Evolutionary conservation across 306 rosid genomes (phyloP).

Genomic region (Sechiopsis laciniata): DNA sequence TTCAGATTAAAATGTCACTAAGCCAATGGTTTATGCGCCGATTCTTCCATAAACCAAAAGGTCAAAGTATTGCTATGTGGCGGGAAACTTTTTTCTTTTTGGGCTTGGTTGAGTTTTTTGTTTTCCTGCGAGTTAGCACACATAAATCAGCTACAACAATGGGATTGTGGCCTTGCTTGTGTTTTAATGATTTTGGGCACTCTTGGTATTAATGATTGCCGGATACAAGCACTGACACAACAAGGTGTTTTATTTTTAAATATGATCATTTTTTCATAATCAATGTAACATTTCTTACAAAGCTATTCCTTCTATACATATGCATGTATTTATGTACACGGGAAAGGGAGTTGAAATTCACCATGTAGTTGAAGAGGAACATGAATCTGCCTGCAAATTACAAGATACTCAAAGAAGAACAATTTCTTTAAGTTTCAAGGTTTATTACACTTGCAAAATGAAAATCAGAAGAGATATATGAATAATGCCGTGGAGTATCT

Average conservation of each 20-base stretch:
- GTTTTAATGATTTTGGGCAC: conserved; percentile 67
- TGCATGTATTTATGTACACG: background rate
- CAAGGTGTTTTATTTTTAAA: conserved; percentile 44
- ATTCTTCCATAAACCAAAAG: background rate
- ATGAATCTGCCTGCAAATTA: background rate
- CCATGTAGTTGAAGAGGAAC: background rate
- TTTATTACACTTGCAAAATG: background rate
- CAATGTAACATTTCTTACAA: background rate
- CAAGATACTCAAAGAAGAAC: background rate
- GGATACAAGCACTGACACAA: conserved; percentile 65
- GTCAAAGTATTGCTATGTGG: background rate
- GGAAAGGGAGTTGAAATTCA: background rate
- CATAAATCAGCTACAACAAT: conserved; percentile 65
- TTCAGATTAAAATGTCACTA: background rate
- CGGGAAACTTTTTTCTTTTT: background rate
- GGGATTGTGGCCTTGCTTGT: conserved; percentile 99
- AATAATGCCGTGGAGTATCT: background rate
- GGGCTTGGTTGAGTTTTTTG: conserved; percentile 10
- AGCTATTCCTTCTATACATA: background rate
- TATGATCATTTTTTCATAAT: background rate
- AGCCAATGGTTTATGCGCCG: background rate
- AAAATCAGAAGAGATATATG: background rate
- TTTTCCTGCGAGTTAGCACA: conserved; percentile 72
- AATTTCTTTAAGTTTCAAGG: background rate
- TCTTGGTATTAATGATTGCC: conserved; percentile 45